Percentiles rank a stretch among this genome's conserved stretches.
Conservation (phyloP, 306 rosid species). For the Gynostemma pentaphyllum region DNA sequence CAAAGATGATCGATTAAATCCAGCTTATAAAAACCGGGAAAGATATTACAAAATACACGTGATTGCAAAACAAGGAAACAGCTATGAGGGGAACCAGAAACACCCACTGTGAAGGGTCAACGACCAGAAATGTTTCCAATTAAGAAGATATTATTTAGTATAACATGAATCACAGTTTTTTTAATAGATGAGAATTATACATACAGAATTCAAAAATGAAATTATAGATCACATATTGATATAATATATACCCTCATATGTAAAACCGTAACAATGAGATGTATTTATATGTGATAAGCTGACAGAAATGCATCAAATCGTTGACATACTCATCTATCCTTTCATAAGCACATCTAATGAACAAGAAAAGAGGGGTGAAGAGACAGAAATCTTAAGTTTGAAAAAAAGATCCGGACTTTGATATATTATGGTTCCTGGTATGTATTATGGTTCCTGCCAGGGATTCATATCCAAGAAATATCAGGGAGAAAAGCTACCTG, state of each 20-base stretch:
- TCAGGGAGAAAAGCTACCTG: constrained; percentile 40
- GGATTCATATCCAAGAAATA: not conserved
- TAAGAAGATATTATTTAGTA: not conserved
- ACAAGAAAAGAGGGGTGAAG: too few species aligned
- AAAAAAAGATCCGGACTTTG: not conserved
- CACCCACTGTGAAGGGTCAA: not conserved
- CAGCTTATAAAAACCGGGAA: not conserved
- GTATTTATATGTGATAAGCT: not conserved
- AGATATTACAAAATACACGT: not conserved
- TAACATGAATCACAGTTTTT: too few species aligned
- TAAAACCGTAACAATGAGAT: not conserved
- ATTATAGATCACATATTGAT: too few species aligned
- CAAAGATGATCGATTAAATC: not conserved
- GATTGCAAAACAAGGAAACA: not conserved
- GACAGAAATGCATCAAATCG: not conserved
- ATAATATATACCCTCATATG: not conserved
- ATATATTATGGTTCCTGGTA: not conserved
- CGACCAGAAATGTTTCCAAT: not conserved
- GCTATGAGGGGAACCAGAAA: not conserved
- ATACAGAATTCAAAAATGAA: not conserved
- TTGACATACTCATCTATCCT: not conserved
- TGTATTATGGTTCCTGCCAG: not conserved
- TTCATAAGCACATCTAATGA: not conserved
- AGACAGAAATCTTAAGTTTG: not conserved
- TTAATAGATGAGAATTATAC: too few species aligned